phyloP scores from a whole-genome alignment of 73 alveolate species.

The Paramecium bursaria region DNA sequence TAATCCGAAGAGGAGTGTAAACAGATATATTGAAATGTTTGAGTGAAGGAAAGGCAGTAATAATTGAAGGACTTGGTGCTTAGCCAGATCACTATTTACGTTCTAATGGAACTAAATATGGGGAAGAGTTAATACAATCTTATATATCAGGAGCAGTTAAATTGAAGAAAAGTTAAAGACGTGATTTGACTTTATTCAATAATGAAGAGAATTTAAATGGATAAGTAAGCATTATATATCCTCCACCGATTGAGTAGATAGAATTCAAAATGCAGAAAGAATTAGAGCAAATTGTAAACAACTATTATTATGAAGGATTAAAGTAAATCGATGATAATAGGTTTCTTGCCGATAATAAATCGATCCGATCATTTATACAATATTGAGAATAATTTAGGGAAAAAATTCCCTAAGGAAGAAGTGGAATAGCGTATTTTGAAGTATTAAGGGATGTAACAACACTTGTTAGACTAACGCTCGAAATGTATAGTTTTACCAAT shows the following conservation, averaged over 20 bases:
- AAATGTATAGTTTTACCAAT: constrained; percentile 41
- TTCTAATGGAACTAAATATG: not conserved
- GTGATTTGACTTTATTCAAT: constrained; percentile 1
- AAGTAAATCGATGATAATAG: constrained; percentile 10
- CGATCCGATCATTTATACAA: constrained; percentile 29
- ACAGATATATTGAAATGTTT: constrained; percentile 55
- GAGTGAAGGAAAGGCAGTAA: constrained; percentile 59
- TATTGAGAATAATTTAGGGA: constrained; percentile 27
- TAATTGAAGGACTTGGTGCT: constrained; percentile 35
- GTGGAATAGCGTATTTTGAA: not conserved
- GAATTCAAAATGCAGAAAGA: not conserved
- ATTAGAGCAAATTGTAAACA: not conserved
- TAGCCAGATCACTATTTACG: constrained; percentile 34
- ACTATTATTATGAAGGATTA: constrained; percentile 5
- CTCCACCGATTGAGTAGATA: not conserved
- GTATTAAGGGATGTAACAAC: not conserved
- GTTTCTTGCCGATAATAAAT: constrained; percentile 18
- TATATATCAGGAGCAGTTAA: not conserved
- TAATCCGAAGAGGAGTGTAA: constrained; percentile 51
- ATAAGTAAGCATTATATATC: not conserved
- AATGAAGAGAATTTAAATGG: not conserved
- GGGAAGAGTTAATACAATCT: not conserved
- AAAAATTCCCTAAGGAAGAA: constrained; percentile 19
- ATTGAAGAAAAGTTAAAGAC: constrained; percentile 35
- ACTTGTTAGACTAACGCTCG: constrained; percentile 2